Conservation (phyloP, 139 green algal genomes). For the Microglena sp. region DNA sequence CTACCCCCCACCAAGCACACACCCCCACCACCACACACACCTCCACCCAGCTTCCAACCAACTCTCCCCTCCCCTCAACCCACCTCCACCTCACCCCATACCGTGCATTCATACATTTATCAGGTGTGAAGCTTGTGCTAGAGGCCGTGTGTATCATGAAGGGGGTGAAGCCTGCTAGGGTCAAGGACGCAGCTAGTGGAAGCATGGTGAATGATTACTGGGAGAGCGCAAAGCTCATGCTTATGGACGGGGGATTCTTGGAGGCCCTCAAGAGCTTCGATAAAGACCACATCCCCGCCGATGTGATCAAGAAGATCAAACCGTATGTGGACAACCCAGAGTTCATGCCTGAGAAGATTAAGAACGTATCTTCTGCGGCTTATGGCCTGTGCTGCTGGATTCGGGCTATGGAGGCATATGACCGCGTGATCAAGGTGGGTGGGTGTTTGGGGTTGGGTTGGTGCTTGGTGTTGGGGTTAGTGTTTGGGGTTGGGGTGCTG, state of each 20-base stretch:
- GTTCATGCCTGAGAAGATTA: conserved; percentile 47
- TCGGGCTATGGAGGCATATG: conserved; percentile 63
- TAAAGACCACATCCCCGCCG: conserved; percentile 67
- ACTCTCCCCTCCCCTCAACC: too few species aligned
- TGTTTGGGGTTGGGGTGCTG: too few species aligned
- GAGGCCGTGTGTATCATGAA: conserved; percentile 1
- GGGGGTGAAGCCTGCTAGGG: background rate
- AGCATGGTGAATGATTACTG: conserved; percentile 81
- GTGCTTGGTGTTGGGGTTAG: too few species aligned
- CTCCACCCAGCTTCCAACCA: too few species aligned
- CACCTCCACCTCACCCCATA: too few species aligned
- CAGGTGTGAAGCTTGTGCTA: conserved; percentile 29
- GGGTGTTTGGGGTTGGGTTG: too few species aligned
- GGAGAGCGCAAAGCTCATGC: conserved; percentile 44
- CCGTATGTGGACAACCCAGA: conserved; percentile 37
- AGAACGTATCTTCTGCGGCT: conserved; percentile 47
- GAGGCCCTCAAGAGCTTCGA: conserved; percentile 42
- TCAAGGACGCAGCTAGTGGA: conserved; percentile 54
- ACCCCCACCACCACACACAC: too few species aligned
- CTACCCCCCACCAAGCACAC: too few species aligned
- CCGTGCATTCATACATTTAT: too few species aligned
- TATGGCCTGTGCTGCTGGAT: conserved; percentile 68
- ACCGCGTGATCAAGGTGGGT: conserved; percentile 44
- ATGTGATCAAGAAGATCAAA: conserved; percentile 52
- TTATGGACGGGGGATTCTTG: conserved; percentile 65